phyloP scores from a whole-genome alignment of 1,284 basidiomycete species.

The Polyporus tsugae region DNA sequence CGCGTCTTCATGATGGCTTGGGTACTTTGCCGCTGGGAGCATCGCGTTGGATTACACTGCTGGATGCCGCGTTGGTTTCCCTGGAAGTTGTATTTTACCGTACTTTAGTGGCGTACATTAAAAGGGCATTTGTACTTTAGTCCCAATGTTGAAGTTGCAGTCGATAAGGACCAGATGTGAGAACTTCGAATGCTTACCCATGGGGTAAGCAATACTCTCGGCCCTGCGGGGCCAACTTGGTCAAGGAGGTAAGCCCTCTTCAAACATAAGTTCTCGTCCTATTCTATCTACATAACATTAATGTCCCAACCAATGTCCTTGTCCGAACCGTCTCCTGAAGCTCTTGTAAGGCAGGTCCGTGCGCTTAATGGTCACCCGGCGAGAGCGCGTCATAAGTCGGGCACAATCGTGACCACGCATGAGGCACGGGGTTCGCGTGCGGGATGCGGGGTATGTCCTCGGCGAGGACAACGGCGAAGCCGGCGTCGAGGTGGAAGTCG shows the following conservation, averaged over 20 bases:
- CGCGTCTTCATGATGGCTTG: neutral
- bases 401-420: conserved; percentile 31
- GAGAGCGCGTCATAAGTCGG: conserved; percentile 26
- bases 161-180: neutral
- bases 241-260: neutral
- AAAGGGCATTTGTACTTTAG: neutral
- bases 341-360: neutral
- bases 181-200: too few relatives aligned
- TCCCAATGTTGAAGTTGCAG: neutral
- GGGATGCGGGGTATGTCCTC: conserved; percentile 8
- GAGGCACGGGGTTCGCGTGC: conserved; percentile 1
- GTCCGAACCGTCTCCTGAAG: neutral
- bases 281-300: neutral
- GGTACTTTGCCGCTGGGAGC: neutral
- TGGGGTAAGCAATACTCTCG: too few relatives aligned
- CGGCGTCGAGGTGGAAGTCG: conserved; percentile 12
- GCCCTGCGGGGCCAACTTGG: too few relatives aligned
- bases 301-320: neutral
- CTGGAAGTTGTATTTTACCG: neutral
- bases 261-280: neutral
- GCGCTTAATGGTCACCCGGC: conserved; percentile 3
- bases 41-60: neutral
- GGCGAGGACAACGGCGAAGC: conserved; percentile 11
- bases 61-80: neutral
- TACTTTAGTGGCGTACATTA: conserved; percentile 3